Evolutionary conservation across 805 yeast species (phyloP), one percentile per base, ranked within the genome.

Genomic region (Ogataea kodamae): DNA sequence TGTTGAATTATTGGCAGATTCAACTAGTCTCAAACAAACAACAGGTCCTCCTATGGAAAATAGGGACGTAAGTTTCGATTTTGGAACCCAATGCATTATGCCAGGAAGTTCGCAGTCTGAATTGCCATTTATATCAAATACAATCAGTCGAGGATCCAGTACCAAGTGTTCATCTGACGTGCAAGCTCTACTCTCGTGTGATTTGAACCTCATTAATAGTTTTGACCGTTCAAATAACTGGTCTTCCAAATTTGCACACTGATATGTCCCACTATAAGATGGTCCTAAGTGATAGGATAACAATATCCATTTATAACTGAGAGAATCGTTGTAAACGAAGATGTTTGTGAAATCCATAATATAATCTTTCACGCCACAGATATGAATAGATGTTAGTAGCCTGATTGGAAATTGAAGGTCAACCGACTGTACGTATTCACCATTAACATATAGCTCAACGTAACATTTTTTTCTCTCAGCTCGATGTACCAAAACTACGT

Each of bases 41-140:
- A 74, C 65, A 1, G 73, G 48, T 0, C 85, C 81, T 3, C 84
- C 81, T 11, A 76, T 45, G 2, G 68, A 50, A 35, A 69, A 64
- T 4, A 74, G 22, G 1, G 42, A 21, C 18, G 39, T 37, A 1
- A 42, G 20, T 3, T 49, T 14, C 2, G 28, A 22, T 1, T n/a
- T 15, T 1, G 57, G 51, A 12, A 42, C 33, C 48, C 48, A 49
- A 18, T 35, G 31, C 3, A 37, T 17, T 14, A 22, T 16, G 9
- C 22, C 6, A 13, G 12, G 18, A 4, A 28, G 8, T 5, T 22
- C 31, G 10, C 8, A 9, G 5, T 22, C 13, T 1, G 29, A 25
- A 12, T 32, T 32, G 2, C 54, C 43, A 40, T 50, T 50, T 33
- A 50, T 40, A 24, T 47, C 46, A 15, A 55, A 28, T 7, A 48